phyloP scores from a whole-genome alignment of 2,329 filamentous ascomycete species.

The Colletotrichum lentis region DNA sequence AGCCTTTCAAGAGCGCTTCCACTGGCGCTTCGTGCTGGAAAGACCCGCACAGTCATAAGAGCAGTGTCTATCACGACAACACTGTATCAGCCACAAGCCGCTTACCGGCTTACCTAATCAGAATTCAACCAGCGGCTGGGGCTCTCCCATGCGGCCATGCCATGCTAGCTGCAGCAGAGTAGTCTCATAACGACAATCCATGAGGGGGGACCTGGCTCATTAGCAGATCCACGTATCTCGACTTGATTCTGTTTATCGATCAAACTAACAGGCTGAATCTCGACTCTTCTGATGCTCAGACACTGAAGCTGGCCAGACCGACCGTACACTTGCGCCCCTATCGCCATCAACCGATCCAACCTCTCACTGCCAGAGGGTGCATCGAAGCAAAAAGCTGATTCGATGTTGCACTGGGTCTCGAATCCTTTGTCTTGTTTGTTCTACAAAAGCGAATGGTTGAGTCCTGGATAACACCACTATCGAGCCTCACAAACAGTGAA shows the following conservation, averaged over 20 bases:
- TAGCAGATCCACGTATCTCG: background rate
- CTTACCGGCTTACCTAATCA: background rate
- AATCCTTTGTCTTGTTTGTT: background rate
- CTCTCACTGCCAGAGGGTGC: background rate
- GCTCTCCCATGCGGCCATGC: background rate
- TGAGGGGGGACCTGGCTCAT: background rate
- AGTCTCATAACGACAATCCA: background rate
- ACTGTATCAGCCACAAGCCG: background rate
- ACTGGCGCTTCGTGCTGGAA: accelerated
- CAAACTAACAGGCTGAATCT: accelerated
- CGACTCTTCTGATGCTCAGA: no score
- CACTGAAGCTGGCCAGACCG: background rate
- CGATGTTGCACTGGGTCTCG: background rate
- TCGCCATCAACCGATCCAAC: background rate
- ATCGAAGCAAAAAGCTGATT: background rate
- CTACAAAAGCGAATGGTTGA: background rate
- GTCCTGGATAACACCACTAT: no score
- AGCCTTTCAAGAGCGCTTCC: accelerated
- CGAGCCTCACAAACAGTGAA: background rate
- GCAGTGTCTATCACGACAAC: background rate
- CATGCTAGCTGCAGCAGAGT: background rate
- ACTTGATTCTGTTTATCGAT: background rate
- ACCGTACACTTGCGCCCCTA: background rate
- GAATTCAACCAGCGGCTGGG: background rate
- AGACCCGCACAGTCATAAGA: background rate